Conservation (phyloP, 2,329 filamentous ascomycete genomes). For the Remersonia thermophila region DNA sequence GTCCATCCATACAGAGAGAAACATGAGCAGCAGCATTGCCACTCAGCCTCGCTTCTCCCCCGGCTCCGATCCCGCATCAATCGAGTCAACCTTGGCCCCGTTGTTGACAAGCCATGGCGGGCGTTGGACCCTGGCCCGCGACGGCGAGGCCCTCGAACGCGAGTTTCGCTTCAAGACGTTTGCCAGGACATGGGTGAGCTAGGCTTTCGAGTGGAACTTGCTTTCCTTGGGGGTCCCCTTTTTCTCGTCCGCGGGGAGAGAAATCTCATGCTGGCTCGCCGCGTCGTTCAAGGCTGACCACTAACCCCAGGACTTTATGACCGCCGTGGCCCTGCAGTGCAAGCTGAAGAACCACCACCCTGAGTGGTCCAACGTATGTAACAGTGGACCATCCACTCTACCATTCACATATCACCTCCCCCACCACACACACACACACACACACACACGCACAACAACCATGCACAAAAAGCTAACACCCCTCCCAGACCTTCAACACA, state of each 20-base stretch:
- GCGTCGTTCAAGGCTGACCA: too few relatives aligned
- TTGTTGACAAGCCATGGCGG: slow-evolving; percentile 24
- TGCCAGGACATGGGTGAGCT: slow-evolving; percentile 45
- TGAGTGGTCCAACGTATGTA: slow-evolving; percentile 59
- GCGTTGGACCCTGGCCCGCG: slow-evolving; percentile 38
- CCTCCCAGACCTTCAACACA: slow-evolving; percentile 53
- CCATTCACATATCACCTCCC: too few relatives aligned
- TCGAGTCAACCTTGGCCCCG: slow-evolving; percentile 25
- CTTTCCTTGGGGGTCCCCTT: too few relatives aligned
- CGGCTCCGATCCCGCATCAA: slow-evolving; percentile 30
- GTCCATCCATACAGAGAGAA: too few relatives aligned
- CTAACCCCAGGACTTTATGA: slow-evolving; percentile 58
- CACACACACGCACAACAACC: background rate
- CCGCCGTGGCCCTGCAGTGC: slow-evolving; percentile 54
- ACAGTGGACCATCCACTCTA: too few relatives aligned
- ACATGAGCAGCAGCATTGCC: too few relatives aligned
- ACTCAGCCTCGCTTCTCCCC: slow-evolving; percentile 30
- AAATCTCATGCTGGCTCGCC: too few relatives aligned
- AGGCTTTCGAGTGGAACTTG: too few relatives aligned
- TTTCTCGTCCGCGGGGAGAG: too few relatives aligned
- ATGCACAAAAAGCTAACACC: slow-evolving; percentile 31
- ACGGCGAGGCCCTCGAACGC: slow-evolving; percentile 45
- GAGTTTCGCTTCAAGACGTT: slow-evolving; percentile 54
- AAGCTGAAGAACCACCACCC: slow-evolving; percentile 60
- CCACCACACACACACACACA: too few relatives aligned